Evolutionary conservation across 148 eudicot genomes (phyloP).

Genomic region (Gaultheria prostrata): DNA sequence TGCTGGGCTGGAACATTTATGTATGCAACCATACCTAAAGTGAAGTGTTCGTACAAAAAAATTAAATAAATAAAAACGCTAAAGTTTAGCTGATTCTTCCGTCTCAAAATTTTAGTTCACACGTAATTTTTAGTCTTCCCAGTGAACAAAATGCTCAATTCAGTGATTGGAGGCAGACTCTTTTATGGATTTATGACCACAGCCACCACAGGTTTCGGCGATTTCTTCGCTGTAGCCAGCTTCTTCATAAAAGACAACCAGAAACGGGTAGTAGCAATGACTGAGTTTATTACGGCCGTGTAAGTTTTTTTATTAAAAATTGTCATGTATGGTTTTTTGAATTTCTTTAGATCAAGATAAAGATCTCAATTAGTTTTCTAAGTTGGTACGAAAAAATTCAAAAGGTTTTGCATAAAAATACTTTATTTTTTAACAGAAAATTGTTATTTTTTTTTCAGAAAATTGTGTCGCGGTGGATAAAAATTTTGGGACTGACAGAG

Average conservation of each 20-base stretch:
- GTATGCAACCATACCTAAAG: constrained; percentile 16
- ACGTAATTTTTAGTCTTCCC: too few relatives aligned
- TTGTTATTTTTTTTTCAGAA: too few relatives aligned
- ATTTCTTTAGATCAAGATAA: not conserved
- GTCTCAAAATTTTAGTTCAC: not conserved
- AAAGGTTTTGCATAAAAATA: not conserved
- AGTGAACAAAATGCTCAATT: too few relatives aligned
- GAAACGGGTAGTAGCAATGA: too few relatives aligned
- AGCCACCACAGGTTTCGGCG: too few relatives aligned
- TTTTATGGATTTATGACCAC: too few relatives aligned
- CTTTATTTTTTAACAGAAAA: not conserved
- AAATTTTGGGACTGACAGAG: not conserved
- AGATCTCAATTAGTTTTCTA: not conserved
- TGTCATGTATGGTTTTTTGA: not conserved
- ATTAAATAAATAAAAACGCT: not conserved
- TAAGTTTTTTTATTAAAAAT: not conserved
- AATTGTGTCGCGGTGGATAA: not conserved
- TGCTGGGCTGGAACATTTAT: constrained; percentile 35
- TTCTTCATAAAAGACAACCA: too few relatives aligned
- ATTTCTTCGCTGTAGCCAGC: too few relatives aligned
- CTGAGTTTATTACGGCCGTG: too few relatives aligned
- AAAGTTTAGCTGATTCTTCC: not conserved
- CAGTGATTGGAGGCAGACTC: too few relatives aligned
- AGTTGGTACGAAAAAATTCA: not conserved
- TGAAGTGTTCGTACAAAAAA: not conserved